Base-by-base conservation (phyloP, 2,329 filamentous ascomycete species). In the Cordyceps cateniannulata region DNA sequence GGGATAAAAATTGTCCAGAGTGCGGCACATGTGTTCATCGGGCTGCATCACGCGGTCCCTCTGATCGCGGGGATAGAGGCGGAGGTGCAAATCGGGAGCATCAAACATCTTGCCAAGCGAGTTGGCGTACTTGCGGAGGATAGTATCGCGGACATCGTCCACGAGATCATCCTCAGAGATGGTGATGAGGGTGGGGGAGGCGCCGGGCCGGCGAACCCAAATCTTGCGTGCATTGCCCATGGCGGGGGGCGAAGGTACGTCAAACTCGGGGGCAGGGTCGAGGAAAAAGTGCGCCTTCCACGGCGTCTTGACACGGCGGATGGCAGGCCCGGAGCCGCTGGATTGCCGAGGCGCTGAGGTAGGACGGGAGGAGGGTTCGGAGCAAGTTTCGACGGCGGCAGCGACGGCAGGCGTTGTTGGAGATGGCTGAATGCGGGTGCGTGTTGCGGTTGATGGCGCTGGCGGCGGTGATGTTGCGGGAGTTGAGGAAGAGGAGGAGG, bases 91-190 rank as follows among this genome's bases (percentile, higher is more conserved):
- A 73, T 99, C 95, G 14, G 95, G 95, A 12, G 95, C 83, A 76
- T 99, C 95, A 73, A 93, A 97, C 57, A 84, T 89, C 67, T 87
- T 87, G 55, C 93, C 93, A 27, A 99, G 81, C 16, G 92, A 96
- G 75, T 99, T 98, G 67, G 87, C 86, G 73, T 98, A 99, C 78
- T 98, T 98, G 69, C 85, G 86, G 67, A 98, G 78, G 61, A 98
- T 95, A 80, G 91, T 85, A 67, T 97, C 95, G 67, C 93, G 89
- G 63, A 96, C 88, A 75, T 97, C 93, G 73, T 99, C 95, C 61
- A 98, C 93, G 67, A 98, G 77, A 70, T 96, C 92, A 68, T 96
- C 91, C 69, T 96, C 90, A 67, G 85, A 82, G 68, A 96, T 89
- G 63, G 88, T 86, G 60, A 99, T 88, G 69, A 95, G 81, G 16